Evolutionary conservation across 2,329 filamentous ascomycete genomes (phyloP), one percentile per base, ranked within the genome.

Genomic region (Ceratocystiopsis minuta): DNA sequence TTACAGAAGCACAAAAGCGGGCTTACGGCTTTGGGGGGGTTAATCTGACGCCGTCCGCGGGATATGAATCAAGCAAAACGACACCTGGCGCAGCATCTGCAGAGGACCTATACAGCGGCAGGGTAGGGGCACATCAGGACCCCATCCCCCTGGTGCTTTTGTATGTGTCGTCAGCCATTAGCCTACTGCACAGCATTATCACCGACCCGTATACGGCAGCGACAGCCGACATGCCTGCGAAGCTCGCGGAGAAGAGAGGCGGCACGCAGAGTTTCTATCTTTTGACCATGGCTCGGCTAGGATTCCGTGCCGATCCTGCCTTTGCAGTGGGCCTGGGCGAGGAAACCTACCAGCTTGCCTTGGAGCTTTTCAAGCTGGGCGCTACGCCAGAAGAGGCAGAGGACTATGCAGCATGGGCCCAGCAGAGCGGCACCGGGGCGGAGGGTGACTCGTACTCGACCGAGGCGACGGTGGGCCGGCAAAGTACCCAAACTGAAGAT

Each of bases 251-350:
- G 10, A 72, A 82, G 0, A 68, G 74, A 6, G 83, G 84, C 3
- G 82, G 78, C 0, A 72, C 75, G 40, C 85, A 94, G 53, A 42
- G 35, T 13, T 85, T 86, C 41, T 88, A 92, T 52, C 64, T 92
- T 1, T 72, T 95, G 11, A 75, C 76, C 2, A 63, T 98, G 37
- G 86, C 84, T 0, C 64, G 88, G 36, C 62, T 96, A n/a, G 85
- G 83, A 0, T 95, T 94, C 20, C 44, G 37, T 56, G 78, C 75
- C 6, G 74, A 84, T 28, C 58, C 82, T 10, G 70, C 90, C 12
- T 67, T 92, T 24, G 86, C 44, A 3, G 17, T 35, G 2, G 46
- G 46, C 1, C 32, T 50, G 13, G 37, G 36, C 36, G 95, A 58
- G 65, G 67, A 2, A 78, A 78, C 0, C 79, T 93, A 41, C 79